Conservation (phyloP, 2,329 filamentous ascomycete genomes). For the Monosporascus sp. region DNA sequence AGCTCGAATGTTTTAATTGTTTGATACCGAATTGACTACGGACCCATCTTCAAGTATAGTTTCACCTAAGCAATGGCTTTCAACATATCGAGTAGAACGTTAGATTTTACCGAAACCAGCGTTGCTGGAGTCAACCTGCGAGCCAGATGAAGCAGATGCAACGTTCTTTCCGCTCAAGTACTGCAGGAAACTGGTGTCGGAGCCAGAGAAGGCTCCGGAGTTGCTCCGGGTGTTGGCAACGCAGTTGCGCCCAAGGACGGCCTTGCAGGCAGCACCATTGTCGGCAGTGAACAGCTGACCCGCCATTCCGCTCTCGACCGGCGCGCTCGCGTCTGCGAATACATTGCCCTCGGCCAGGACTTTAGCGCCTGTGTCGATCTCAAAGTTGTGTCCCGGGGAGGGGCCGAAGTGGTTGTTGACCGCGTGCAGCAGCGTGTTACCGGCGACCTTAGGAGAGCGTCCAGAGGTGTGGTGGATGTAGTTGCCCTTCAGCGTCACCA, state of each 20-base stretch:
- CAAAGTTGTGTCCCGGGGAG: conserved; percentile 40
- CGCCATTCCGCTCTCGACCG: conserved; percentile 25
- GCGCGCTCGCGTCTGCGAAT: conserved; percentile 40
- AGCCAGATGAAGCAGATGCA: conserved; percentile 35
- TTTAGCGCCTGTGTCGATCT: conserved; percentile 30
- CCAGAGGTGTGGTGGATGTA: conserved; percentile 39
- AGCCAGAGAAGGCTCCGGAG: conserved; percentile 32
- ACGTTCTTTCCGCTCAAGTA: conserved; percentile 48
- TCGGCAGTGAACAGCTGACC: conserved; percentile 31
- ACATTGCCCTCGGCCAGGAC: conserved; percentile 47
- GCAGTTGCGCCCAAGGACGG: conserved; percentile 44
- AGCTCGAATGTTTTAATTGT: too few relatives aligned
- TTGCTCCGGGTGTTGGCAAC: conserved; percentile 42
- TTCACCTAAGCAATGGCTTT: too few relatives aligned
- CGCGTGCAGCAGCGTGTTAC: conserved; percentile 29
- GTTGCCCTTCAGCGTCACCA: conserved; percentile 37
- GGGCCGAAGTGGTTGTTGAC: conserved; percentile 38
- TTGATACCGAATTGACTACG: too few relatives aligned
- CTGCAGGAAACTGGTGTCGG: conserved; percentile 41
- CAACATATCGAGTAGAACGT: not conserved
- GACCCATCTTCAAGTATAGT: too few relatives aligned
- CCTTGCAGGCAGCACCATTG: conserved; percentile 36
- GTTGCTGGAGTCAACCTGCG: conserved; percentile 30
- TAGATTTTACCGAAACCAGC: conserved; percentile 44
- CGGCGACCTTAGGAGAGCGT: conserved; percentile 36